Conservation (phyloP, 495 filamentous ascomycete species). For the Gamarada debralockiae region DNA sequence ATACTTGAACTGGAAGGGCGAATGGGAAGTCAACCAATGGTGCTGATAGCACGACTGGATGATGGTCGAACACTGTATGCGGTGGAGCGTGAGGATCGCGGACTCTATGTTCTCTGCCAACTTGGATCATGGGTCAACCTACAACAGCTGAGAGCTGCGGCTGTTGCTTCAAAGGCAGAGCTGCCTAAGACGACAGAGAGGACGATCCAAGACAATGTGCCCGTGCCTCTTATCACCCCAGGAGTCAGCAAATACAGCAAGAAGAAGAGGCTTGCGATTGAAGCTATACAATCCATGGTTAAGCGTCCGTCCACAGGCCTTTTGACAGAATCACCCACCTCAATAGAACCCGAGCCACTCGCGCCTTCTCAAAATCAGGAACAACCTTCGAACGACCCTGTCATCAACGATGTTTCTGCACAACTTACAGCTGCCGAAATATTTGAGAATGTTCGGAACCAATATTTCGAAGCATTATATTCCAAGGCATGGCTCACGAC, state of each 20-base stretch:
- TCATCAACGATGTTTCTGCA: constrained; percentile 1
- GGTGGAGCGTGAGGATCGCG: constrained; percentile 63
- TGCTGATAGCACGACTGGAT: constrained; percentile 65
- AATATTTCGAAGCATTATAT: constrained; percentile 89
- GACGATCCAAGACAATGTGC: constrained; percentile 6
- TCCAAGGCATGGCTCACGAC: constrained; percentile 56
- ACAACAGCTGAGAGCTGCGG: constrained; percentile 32
- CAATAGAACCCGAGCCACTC: constrained; percentile 5
- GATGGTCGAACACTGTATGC: constrained; percentile 56
- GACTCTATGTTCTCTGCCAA: constrained; percentile 68
- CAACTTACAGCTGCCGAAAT: constrained; percentile 58
- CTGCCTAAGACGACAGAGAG: constrained; percentile 19
- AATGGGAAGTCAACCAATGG: constrained; percentile 41
- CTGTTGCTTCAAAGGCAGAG: constrained; percentile 35
- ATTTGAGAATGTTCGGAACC: constrained; percentile 62
- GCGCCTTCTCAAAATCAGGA: neutral
- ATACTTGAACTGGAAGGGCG: constrained; percentile 57
- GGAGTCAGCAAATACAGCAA: constrained; percentile 35
- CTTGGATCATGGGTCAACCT: constrained; percentile 62
- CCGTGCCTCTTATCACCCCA: constrained; percentile 32
- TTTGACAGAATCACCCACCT: constrained; percentile 24
- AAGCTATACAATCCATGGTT: constrained; percentile 45
- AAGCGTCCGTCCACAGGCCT: constrained; percentile 32
- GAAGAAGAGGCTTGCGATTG: constrained; percentile 47
- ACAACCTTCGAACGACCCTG: neutral